These are phyloP conservation scores for Fraxinus nigra DNA, from an alignment of 305 asterid genomes.

Conservation along the genomic window DNA sequence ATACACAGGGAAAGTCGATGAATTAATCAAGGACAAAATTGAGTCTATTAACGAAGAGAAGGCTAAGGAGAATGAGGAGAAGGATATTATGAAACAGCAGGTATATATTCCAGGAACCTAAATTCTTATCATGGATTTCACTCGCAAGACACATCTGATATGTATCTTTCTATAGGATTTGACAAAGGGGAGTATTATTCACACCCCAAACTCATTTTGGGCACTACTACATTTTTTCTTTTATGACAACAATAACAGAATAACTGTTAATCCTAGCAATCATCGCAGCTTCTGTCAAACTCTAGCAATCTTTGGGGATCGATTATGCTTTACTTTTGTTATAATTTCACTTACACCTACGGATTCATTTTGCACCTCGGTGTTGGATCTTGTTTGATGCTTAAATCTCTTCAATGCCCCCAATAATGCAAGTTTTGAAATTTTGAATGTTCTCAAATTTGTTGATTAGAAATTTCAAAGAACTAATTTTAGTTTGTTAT, in stretches of 20 bases:
- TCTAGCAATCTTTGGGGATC: not conserved
- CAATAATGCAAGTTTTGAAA: not conserved
- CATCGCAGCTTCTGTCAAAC: not conserved
- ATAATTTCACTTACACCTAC: not conserved
- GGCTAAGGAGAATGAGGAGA: conserved; percentile 84
- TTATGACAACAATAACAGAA: not conserved
- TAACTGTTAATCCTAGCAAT: not conserved
- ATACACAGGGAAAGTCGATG: conserved; percentile 93
- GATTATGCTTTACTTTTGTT: not conserved
- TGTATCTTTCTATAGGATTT: not conserved
- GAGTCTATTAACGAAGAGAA: conserved; percentile 72
- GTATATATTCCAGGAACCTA: conserved; percentile 29
- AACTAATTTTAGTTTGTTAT: conserved; percentile 9
- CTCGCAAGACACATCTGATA: not conserved
- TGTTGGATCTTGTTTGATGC: not conserved
- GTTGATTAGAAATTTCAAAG: not conserved
- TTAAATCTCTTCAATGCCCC: not conserved
- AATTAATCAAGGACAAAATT: conserved; percentile 77
- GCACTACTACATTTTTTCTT: not conserved
- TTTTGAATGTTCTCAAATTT: not conserved
- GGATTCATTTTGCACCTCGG: not conserved
- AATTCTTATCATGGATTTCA: not conserved
- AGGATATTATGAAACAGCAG: conserved; percentile 85
- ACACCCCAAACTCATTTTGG: not conserved
- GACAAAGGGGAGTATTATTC: not conserved